A percentile compares a stretch with the other conserved stretches of the same genome.
Conservation (phyloP, 2,329 filamentous ascomycete species). For the Arthroderma sp. region DNA sequence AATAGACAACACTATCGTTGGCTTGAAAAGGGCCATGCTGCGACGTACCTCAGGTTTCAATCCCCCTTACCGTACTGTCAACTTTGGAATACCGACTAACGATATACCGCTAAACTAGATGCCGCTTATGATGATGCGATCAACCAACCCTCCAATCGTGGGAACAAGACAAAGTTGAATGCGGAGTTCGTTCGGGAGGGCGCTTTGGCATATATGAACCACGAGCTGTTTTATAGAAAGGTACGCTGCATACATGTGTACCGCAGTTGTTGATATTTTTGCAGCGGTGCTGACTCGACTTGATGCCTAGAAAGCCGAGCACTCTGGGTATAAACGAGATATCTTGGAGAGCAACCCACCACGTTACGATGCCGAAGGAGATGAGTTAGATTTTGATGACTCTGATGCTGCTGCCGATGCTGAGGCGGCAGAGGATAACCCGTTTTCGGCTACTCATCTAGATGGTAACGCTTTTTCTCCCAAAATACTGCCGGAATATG, state of each 20-base stretch:
- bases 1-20: constrained; percentile 43
- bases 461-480: constrained; percentile 35
- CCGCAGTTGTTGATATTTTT: constrained; percentile 1
- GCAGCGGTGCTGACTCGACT: constrained; percentile 1
- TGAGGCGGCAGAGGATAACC: constrained; percentile 47
- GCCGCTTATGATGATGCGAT: constrained; percentile 41
- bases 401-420: constrained; percentile 47
- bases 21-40: constrained; percentile 42
- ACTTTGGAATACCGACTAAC: background rate
- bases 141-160: constrained; percentile 44
- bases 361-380: constrained; percentile 52
- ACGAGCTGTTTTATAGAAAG: constrained; percentile 45
- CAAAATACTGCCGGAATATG: background rate
- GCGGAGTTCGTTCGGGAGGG: constrained; percentile 46
- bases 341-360: constrained; percentile 49
- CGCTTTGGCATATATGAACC: constrained; percentile 40
- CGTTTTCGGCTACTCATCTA: constrained; percentile 46
- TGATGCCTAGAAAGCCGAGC: constrained; percentile 43
- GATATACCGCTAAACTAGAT: constrained; percentile 18
- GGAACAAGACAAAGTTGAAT: constrained; percentile 50
- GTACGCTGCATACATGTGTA: constrained; percentile 25
- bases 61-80: background rate
- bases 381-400: constrained; percentile 47
- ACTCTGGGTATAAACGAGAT: constrained; percentile 50
- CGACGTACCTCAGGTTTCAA: constrained; percentile 35